Conservation (phyloP, 2,329 filamentous ascomycete genomes). For the Fusarium nodosum region DNA sequence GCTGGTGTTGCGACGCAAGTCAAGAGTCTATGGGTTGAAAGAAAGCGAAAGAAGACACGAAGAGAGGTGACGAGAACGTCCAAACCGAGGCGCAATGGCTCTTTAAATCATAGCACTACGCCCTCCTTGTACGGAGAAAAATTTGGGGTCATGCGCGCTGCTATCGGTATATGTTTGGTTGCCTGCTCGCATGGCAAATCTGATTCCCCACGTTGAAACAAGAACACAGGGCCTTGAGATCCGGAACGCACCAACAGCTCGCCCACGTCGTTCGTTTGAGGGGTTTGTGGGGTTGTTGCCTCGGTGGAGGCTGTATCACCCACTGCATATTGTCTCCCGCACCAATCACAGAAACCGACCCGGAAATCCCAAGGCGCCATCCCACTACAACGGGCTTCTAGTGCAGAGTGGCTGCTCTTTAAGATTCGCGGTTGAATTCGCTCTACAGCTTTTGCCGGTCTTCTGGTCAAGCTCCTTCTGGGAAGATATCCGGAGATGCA, state of each 20-base stretch:
- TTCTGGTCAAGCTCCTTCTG: constrained; percentile 29
- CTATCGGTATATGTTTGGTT: constrained; percentile 49
- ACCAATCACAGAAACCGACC: constrained; percentile 47
- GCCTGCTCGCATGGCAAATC: constrained; percentile 47
- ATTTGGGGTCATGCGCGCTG: constrained; percentile 50
- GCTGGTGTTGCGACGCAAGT: constrained; percentile 22
- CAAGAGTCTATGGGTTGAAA: constrained; percentile 22
- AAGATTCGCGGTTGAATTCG: constrained; percentile 40
- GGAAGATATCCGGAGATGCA: constrained; percentile 35
- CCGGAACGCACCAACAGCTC: constrained; percentile 34
- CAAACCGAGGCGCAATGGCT: constrained; percentile 36
- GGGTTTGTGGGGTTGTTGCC: constrained; percentile 48
- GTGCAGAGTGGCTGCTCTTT: constrained; percentile 36
- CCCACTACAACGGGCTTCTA: constrained; percentile 43
- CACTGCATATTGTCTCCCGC: constrained; percentile 50
- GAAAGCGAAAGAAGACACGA: constrained; percentile 32
- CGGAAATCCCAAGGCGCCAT: constrained; percentile 42
- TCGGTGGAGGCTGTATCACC: constrained; percentile 44
- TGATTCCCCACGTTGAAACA: constrained; percentile 49
- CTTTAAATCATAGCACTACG: constrained; percentile 41
- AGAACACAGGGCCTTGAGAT: constrained; percentile 40
- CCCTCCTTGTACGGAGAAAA: constrained; percentile 42
- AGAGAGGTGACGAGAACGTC: constrained; percentile 26
- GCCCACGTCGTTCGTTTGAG: constrained; percentile 41
- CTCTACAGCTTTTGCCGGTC: constrained; percentile 37